phyloP scores from a whole-genome alignment of 2,329 filamentous ascomycete species.

The Raffaelea deltoideospora region DNA sequence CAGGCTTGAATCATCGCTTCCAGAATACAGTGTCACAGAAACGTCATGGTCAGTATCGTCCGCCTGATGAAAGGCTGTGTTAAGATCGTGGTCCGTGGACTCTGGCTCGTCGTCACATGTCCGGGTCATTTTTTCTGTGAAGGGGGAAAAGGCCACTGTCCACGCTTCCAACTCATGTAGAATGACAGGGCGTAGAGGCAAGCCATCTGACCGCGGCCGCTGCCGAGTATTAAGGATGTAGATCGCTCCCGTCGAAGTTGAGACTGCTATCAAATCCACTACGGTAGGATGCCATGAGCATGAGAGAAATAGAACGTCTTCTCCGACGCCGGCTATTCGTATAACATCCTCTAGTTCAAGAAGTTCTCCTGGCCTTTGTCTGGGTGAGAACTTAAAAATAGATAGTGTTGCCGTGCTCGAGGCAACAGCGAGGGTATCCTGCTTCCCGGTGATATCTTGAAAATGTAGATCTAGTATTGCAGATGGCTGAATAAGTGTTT shows the following conservation, averaged over 20 bases:
- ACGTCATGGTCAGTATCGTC: slow-evolving; percentile 2
- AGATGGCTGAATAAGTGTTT: slow-evolving; percentile 48
- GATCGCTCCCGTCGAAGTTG: slow-evolving; percentile 54
- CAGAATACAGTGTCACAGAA: slow-evolving; percentile 41
- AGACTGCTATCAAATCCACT: slow-evolving; percentile 45
- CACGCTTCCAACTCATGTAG: slow-evolving; percentile 54
- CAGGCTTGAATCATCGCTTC: slow-evolving; percentile 73
- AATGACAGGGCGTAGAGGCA: slow-evolving; percentile 23
- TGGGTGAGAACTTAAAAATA: slow-evolving; percentile 41
- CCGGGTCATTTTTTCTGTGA: too few relatives aligned
- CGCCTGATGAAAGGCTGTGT: too few relatives aligned
- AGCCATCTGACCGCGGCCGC: slow-evolving; percentile 21
- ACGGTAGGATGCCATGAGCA: slow-evolving; percentile 55
- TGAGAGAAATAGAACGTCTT: slow-evolving; percentile 52
- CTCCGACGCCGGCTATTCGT: slow-evolving; percentile 31
- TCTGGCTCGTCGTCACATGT: too few relatives aligned
- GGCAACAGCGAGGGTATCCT: slow-evolving; percentile 52
- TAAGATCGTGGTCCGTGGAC: too few relatives aligned
- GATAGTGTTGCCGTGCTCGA: slow-evolving; percentile 61
- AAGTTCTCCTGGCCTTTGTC: slow-evolving; percentile 9
- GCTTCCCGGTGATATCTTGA: slow-evolving; percentile 31
- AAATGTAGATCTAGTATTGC: slow-evolving; percentile 83
- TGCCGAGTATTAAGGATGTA: slow-evolving; percentile 34
- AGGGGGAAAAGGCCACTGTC: slow-evolving; percentile 47
- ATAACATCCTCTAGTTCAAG: slow-evolving; percentile 27